These are phyloP conservation scores for Wickerhamomyces bovis DNA, from an alignment of 805 yeast genomes.

Conservation along the genomic window DNA sequence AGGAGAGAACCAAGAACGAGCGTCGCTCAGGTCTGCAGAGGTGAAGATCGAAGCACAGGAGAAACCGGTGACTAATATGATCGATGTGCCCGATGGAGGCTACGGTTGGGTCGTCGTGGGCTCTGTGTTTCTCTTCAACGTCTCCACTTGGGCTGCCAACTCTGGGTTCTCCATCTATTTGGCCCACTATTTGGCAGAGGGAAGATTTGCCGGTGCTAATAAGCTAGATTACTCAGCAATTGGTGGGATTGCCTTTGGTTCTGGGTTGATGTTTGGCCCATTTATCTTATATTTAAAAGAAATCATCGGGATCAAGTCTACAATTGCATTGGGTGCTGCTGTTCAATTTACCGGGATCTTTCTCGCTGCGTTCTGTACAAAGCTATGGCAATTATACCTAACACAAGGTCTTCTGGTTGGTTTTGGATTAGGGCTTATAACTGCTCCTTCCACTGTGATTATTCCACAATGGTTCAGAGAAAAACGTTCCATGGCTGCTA, in stretches of 20 bases:
- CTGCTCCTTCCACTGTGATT: constrained; percentile 49
- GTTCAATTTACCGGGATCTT: constrained; percentile 34
- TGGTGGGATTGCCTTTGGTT: constrained; percentile 55
- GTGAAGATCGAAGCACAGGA: not conserved
- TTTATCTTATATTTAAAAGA: constrained; percentile 39
- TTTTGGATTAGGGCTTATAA: constrained; percentile 33
- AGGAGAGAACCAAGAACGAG: not conserved
- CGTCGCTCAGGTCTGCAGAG: not conserved
- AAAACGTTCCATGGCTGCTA: constrained; percentile 43
- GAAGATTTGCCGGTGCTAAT: constrained; percentile 44
- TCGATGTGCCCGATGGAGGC: constrained; percentile 24
- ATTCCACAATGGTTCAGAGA: constrained; percentile 67
- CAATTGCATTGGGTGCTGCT: constrained; percentile 43
- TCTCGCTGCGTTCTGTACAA: constrained; percentile 47
- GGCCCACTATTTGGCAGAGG: constrained; percentile 44
- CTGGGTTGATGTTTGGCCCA: constrained; percentile 53
- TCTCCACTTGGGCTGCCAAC: constrained; percentile 26
- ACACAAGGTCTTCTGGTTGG: constrained; percentile 64
- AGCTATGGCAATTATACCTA: constrained; percentile 56
- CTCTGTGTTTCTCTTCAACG: constrained; percentile 18
- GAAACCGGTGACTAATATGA: constrained; percentile 1
- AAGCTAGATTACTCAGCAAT: constrained; percentile 56
- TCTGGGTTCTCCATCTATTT: constrained; percentile 33
- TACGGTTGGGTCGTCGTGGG: constrained; percentile 23
- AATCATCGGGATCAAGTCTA: constrained; percentile 35